A percentile compares a stretch with the other conserved stretches of the same genome.
Evolutionary conservation across 352 stramenopile species (phyloP).

Genomic region (Elongisporangium anandrum): DNA sequence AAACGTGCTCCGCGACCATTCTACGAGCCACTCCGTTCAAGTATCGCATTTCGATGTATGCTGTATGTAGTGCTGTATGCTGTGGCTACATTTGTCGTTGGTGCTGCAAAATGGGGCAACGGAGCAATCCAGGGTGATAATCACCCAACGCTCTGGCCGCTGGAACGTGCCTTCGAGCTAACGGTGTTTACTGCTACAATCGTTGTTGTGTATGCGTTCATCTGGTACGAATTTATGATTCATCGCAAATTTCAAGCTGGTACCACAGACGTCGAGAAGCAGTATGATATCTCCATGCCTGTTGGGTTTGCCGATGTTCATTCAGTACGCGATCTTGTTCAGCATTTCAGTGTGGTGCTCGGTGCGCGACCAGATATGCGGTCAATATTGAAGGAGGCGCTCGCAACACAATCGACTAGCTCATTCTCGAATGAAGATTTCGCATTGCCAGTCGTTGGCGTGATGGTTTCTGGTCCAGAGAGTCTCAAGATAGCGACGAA

Average conservation of each 20-base stretch:
- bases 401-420: conserved; percentile 17
- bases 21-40: conserved; percentile 52
- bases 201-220: conserved; percentile 38
- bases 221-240: conserved; percentile 39
- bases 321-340: conserved; percentile 31
- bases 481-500: conserved; percentile 33
- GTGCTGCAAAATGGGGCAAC: conserved; percentile 37
- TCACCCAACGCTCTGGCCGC: conserved; percentile 41
- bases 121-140: conserved; percentile 43
- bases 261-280: background rate
- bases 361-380: conserved; percentile 29
- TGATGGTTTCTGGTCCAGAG: conserved; percentile 33
- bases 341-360: conserved; percentile 22
- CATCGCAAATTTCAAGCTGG: conserved; percentile 10
- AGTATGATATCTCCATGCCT: conserved; percentile 5
- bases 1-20: conserved; percentile 23
- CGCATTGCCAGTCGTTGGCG: conserved; percentile 23
- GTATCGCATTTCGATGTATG: conserved; percentile 22
- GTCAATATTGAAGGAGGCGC: conserved; percentile 21
- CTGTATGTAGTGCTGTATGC: conserved; percentile 36
- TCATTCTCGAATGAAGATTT: conserved; percentile 1
- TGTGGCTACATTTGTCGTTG: conserved; percentile 28
- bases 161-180: conserved; percentile 49
- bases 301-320: conserved; percentile 30
- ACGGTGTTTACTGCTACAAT: conserved; percentile 38